Percentiles rank a stretch among this genome's conserved stretches.
Evolutionary conservation across 169 alveolate species (phyloP).

Genomic region (Babesia caballi): DNA sequence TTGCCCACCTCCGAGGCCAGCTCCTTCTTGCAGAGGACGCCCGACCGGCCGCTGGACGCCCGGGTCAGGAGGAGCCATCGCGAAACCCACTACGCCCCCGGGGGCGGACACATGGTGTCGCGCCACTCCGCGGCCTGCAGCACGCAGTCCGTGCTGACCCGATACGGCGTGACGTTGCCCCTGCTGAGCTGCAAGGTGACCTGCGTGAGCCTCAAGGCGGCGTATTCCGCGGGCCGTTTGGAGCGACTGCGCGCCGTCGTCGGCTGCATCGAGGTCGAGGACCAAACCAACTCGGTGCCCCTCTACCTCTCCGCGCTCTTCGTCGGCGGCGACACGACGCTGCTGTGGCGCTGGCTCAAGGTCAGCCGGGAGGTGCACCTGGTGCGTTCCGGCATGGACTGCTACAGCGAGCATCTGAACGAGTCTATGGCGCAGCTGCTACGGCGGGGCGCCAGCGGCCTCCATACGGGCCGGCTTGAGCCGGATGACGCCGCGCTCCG

Average conservation of each 20-base stretch:
- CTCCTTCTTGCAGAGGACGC: neutral
- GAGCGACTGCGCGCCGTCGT: conserved; percentile 39
- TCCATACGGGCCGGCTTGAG: neutral
- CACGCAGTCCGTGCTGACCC: conserved; percentile 1
- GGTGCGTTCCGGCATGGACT: conserved; percentile 5
- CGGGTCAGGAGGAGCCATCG: too few relatives aligned
- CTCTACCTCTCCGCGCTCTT: conserved; percentile 49
- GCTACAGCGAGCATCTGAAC: conserved; percentile 16
- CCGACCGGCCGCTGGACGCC: neutral
- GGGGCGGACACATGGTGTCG: neutral
- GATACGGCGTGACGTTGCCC: conserved; percentile 53
- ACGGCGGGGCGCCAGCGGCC: neutral
- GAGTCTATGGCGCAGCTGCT: neutral
- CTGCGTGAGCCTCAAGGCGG: conserved; percentile 37
- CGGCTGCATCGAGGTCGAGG: conserved; percentile 60
- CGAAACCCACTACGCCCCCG: neutral
- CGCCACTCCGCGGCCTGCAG: neutral
- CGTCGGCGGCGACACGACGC: conserved; percentile 49
- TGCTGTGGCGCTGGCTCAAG: conserved; percentile 64
- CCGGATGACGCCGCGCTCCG: neutral
- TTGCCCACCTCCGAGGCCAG: neutral
- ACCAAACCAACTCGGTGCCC: conserved; percentile 60
- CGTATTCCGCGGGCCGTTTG: conserved; percentile 8
- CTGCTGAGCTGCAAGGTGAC: conserved; percentile 50
- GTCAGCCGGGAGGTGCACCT: conserved; percentile 45